Evolutionary conservation across 2,329 filamentous ascomycete species (phyloP), one percentile per base, ranked within the genome.

Genomic region (Talaromyces sp.): DNA sequence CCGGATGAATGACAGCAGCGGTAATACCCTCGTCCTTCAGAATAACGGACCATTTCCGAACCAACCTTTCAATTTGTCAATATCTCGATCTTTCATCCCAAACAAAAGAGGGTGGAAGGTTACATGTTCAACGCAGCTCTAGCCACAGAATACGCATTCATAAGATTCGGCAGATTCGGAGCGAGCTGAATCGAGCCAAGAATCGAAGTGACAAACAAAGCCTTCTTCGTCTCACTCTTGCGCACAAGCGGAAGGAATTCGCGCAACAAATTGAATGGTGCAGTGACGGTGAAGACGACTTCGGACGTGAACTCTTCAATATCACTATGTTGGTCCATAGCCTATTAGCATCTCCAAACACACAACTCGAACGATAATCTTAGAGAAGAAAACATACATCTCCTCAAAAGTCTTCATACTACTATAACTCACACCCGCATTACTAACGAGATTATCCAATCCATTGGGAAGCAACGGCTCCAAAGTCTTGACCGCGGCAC

Each of bases 121-220:
- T 40, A 62, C 60, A 62, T 62, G 11, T 62, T 62, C 47, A 62
- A 17, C 11, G 31, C 60, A 43, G 60, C 60, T 43, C 60, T 43
- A n/a, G 60, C 47, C 10, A 62, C 60, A 38, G 60, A 53, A 29
- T 62, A 62, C 13, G 47, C 47, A 7, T 54, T 43, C 60, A 62
- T 27, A 19, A 62, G 47, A n/a, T 40, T 40, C 13, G 40, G 47
- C 19, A 61, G 29, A 19, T 51, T 54, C 1, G 60, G 11, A 1
- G 74, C 71, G 61, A 71, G 49, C 15, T 70, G 63, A 13, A 81
- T 77, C 6, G 80, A 82, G n/a, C 78, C 81, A 5, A 81, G 61
- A 0, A 76, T 77, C 2, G 68, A 73, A 67, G 71, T 80, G 77
- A 82, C 72, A 67, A 79, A 82, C 62, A 74, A 67, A 40, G 82